Evolutionary conservation across 805 yeast genomes (phyloP), one percentile per base, ranked within the genome.

Genomic region (Clavispora vitiphila): DNA sequence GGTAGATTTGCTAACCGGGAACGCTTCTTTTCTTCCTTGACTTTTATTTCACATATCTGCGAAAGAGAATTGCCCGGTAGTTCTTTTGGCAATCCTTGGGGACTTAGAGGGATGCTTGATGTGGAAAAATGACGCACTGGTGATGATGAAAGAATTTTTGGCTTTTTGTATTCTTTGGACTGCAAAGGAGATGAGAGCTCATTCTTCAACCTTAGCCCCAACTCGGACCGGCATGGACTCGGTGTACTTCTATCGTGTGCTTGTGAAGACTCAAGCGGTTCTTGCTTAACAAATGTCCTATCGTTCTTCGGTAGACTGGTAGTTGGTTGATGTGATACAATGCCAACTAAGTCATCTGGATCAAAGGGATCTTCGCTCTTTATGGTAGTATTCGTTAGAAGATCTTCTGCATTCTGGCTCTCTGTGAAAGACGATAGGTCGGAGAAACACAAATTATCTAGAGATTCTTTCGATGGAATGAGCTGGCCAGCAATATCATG

Each of bases 341-440:
- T 37, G 4, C 54, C 56, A 14, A 47, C 51, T 32, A 55, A 42
- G 35, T 54, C 57, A 3, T 49, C 49, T 6, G 56, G 48, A 14
- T 50, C 55, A 35, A 49, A 49, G 2, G 51, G 54, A 26, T 51
- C 56, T 11, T 51, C 55, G 14, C 50, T 48, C 18, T 39, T 49
- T 1, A 32, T 5, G 14, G 36, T 40, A 10, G 39, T 31, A 3
- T 12, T 25, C 22, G 41, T 44, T 10, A 21, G 20, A 16, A 35
- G 10, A 1, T n/a, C 21, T 12, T 16, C 34, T 3, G 14, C 30
- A n/a, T 12, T 14, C 5, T 14, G 20, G 8, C 51, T 43, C 23
- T 49, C 53, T 10, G 37, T 31, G 16, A 51, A 49, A 1, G 61
- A 52, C 15, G 52, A 45, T 41, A 55, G 54, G 24, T 55, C 56